These are phyloP conservation scores for Botrytis medusae DNA, from an alignment of 2,329 filamentous ascomycete species.

Conservation along the genomic window DNA sequence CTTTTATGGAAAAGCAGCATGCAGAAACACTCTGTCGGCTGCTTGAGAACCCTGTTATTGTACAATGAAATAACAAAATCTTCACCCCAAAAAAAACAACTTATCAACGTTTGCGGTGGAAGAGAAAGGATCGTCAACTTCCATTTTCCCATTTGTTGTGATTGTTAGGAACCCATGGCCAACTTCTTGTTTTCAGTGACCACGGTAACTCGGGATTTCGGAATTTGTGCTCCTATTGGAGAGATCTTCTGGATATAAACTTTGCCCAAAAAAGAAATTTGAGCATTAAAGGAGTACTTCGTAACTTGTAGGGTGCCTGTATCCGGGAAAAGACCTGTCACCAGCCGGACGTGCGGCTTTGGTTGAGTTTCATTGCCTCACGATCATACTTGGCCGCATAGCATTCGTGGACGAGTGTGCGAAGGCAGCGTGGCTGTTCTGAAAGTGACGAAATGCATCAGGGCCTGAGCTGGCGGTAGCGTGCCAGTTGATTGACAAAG, in stretches of 20 bases:
- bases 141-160: background rate
- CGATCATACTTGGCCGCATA: conserved; percentile 21
- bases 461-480: conserved; percentile 21
- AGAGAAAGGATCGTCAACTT: conserved; percentile 10
- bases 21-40: conserved; percentile 18
- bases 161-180: background rate
- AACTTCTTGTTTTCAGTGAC: background rate
- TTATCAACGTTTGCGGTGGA: background rate
- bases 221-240: conserved; percentile 6
- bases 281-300: background rate
- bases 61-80: background rate
- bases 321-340: conserved; percentile 18
- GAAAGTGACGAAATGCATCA: conserved; percentile 22
- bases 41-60: conserved; percentile 3
- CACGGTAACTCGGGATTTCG: conserved; percentile 5
- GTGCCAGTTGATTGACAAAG: conserved; percentile 19
- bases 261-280: conserved; percentile 16
- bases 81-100: background rate
- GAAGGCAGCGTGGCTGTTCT: conserved; percentile 23
- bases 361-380: conserved; percentile 19
- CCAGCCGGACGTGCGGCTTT: conserved; percentile 20
- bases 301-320: conserved; percentile 3
- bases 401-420: conserved; percentile 24
- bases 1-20: conserved; percentile 16
- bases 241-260: background rate